Conservation (phyloP, 2,329 filamentous ascomycete species). For the Stemphylium beticola region DNA sequence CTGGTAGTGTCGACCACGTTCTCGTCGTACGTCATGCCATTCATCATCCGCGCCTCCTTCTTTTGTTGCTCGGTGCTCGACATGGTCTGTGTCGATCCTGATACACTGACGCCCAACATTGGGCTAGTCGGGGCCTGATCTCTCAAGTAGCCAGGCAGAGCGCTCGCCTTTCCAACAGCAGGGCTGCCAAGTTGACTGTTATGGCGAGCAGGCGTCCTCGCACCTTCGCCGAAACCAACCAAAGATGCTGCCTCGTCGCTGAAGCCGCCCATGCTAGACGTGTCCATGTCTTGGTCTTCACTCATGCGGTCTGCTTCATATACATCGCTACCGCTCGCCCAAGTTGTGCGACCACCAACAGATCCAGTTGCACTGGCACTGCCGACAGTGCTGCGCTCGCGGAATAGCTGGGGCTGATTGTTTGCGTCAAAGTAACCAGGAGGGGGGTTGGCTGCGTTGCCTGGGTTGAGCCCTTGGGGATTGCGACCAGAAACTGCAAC, state of each 20-base stretch:
- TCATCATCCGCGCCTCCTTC: conserved; percentile 52
- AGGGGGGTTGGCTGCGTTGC: conserved; percentile 47
- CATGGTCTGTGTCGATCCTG: conserved; percentile 37
- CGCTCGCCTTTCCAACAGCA: conserved; percentile 62
- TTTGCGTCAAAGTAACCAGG: conserved; percentile 81
- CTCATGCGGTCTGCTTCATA: conserved; percentile 72
- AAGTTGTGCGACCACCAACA: conserved; percentile 70
- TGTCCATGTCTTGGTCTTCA: conserved; percentile 66
- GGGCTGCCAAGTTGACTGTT: conserved; percentile 79
- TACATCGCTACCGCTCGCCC: conserved; percentile 69
- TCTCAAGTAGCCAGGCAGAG: conserved; percentile 43
- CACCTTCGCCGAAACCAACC: conserved; percentile 92
- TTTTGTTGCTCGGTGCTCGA: conserved; percentile 44
- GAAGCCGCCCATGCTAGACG: conserved; percentile 75
- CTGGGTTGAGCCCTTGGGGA: conserved; percentile 54
- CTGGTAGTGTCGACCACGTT: conserved; percentile 50
- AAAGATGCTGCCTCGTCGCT: conserved; percentile 85
- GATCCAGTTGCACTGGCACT: conserved; percentile 87
- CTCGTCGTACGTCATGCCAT: conserved; percentile 55
- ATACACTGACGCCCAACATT: conserved; percentile 36
- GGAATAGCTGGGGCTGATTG: conserved; percentile 67
- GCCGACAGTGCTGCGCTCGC: conserved; percentile 86
- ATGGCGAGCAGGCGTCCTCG: conserved; percentile 60
- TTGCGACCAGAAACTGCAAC: conserved; percentile 75
- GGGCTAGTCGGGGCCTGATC: conserved; percentile 41